Evolutionary conservation across 352 stramenopile species (phyloP).

Genomic region (Globisporangium uncinulatum): DNA sequence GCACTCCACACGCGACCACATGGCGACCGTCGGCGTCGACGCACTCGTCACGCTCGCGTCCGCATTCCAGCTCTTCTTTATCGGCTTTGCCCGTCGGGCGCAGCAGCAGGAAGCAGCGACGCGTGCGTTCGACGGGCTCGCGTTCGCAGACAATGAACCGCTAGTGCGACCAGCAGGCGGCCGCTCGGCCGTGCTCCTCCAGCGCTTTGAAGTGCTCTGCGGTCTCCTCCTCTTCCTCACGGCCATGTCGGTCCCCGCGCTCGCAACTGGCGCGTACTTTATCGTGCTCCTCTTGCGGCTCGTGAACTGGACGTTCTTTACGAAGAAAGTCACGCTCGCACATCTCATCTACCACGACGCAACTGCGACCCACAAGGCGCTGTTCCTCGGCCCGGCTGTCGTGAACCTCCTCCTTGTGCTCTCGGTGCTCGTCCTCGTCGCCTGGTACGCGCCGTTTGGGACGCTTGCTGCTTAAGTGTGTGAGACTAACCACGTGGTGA

Average conservation of each 20-base stretch:
- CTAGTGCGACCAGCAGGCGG: not conserved
- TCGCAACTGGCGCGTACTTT: conserved; percentile 53
- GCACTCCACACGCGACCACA: conserved; percentile 23
- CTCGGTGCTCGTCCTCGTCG: conserved; percentile 39
- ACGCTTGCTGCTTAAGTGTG: no score
- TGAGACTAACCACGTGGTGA: not conserved
- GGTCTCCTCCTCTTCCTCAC: conserved; percentile 56
- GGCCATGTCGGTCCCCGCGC: conserved; percentile 47
- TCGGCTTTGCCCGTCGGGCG: conserved; percentile 19
- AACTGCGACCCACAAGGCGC: conserved; percentile 14
- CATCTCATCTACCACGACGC: conserved; percentile 30
- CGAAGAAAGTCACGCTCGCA: conserved; percentile 51
- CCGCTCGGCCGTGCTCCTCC: conserved; percentile 23
- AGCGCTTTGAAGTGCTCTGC: conserved; percentile 39
- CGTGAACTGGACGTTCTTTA: conserved; percentile 62
- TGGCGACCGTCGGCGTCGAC: conserved; percentile 55
- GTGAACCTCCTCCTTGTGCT: conserved; percentile 38
- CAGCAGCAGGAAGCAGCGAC: conserved; percentile 13
- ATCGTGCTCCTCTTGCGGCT: conserved; percentile 49
- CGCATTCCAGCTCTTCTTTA: conserved; percentile 57
- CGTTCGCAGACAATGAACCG: conserved; percentile 35
- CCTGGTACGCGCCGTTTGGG: conserved; percentile 28
- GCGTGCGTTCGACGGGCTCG: conserved; percentile 45
- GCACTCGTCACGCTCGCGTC: conserved; percentile 49
- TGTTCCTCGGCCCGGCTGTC: conserved; percentile 39